Evolutionary conservation across 176 grass and related monocot species (phyloP).

Genomic region (Poa pratensis): DNA sequence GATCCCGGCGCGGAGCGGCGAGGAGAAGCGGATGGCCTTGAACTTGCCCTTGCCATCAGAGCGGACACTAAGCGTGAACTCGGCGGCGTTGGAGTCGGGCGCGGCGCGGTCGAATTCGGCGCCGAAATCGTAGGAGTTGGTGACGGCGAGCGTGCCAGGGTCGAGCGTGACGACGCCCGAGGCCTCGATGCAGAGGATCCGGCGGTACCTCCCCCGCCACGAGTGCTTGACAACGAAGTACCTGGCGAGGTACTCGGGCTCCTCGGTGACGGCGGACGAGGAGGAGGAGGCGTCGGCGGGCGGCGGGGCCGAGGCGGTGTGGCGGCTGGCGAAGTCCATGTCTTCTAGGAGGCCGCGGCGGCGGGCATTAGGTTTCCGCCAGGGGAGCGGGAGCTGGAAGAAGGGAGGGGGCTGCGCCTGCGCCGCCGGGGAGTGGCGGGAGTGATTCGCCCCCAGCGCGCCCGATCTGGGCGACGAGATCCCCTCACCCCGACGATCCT

Average conservation of each 20-base stretch:
- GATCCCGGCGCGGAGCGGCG: slow-evolving; percentile 78
- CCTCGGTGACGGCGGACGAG: slow-evolving; percentile 54
- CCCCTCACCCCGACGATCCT: slow-evolving; percentile 23
- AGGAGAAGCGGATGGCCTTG: slow-evolving; percentile 84
- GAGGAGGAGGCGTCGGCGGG: slow-evolving; percentile 38
- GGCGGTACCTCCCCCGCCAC: slow-evolving; percentile 88
- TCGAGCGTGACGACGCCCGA: slow-evolving; percentile 86
- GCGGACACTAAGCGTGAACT: slow-evolving; percentile 80
- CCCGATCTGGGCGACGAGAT: slow-evolving; percentile 71
- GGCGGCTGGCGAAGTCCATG: slow-evolving; percentile 97
- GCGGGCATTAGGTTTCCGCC: slow-evolving; percentile 70
- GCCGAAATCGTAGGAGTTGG: slow-evolving; percentile 82
- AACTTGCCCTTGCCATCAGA: slow-evolving; percentile 80
- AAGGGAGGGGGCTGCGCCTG: slow-evolving; percentile 36
- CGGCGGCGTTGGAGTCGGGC: slow-evolving; percentile 57
- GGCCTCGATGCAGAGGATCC: slow-evolving; percentile 84
- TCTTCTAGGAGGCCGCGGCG: slow-evolving; percentile 48
- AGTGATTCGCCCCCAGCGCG: slow-evolving; percentile 99
- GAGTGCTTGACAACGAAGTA: slow-evolving; percentile 94
- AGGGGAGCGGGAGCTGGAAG: slow-evolving; percentile 43
- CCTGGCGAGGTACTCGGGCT: slow-evolving; percentile 90
- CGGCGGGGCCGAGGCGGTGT: slow-evolving; percentile 49
- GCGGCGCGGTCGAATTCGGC: slow-evolving; percentile 73
- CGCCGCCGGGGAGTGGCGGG: slow-evolving; percentile 63
- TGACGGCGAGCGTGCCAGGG: slow-evolving; percentile 71